Conservation (phyloP, 352 stramenopile species). For the Globisporangium acanthophoron region DNA sequence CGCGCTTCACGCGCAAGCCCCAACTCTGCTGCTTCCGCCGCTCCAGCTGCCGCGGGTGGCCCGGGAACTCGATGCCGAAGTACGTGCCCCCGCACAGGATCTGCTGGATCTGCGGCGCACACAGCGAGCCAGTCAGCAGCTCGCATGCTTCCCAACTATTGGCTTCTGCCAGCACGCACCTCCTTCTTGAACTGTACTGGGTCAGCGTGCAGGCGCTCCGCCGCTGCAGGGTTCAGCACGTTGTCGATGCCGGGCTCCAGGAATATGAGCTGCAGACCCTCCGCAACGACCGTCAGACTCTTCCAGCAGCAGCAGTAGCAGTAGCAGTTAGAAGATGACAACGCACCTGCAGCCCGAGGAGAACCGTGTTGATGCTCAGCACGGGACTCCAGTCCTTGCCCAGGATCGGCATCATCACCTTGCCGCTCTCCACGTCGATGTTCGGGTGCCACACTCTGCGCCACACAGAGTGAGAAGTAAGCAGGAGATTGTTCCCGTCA, state of each 20-base stretch:
- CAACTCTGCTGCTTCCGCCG: conserved; percentile 36
- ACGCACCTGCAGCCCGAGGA: conserved; percentile 73
- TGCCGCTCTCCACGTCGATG: conserved; percentile 64
- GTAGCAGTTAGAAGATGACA: background rate
- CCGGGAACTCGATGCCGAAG: conserved; percentile 58
- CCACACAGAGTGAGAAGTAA: background rate
- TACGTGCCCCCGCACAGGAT: conserved; percentile 58
- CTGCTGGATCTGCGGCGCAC: conserved; percentile 30
- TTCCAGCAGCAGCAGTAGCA: too few species aligned
- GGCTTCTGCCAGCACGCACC: conserved; percentile 6
- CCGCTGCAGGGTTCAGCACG: conserved; percentile 49
- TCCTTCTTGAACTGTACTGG: conserved; percentile 42
- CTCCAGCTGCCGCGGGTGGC: conserved; percentile 51
- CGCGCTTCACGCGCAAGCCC: conserved; percentile 48
- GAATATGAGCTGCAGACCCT: conserved; percentile 61
- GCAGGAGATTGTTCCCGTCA: background rate
- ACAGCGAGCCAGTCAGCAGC: background rate
- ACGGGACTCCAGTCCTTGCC: conserved; percentile 82
- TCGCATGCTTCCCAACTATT: background rate
- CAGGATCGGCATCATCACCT: conserved; percentile 85
- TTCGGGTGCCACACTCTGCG: conserved; percentile 83
- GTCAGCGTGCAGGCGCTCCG: conserved; percentile 47
- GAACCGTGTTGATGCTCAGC: conserved; percentile 81
- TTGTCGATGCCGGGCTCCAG: conserved; percentile 69
- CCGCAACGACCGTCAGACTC: background rate